phyloP scores from a whole-genome alignment of 1,139 yeast genomes.

The Geotrichum restrictum region DNA sequence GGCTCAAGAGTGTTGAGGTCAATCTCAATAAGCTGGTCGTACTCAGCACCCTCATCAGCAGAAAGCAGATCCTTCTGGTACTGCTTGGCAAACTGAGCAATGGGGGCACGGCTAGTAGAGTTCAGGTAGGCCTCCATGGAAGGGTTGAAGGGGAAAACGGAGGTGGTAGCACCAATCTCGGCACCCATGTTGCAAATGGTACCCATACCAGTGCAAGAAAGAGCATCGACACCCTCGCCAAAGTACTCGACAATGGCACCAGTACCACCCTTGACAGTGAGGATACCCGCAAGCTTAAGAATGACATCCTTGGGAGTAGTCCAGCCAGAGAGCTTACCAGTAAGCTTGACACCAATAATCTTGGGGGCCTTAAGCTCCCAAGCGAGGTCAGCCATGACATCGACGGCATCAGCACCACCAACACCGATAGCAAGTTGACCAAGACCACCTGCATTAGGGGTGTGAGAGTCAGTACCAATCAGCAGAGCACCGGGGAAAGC shows the following conservation, averaged over 20 bases:
- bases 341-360: constrained; percentile 92
- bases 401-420: constrained; percentile 99
- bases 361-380: constrained; percentile 99
- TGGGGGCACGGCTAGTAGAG: constrained; percentile 81
- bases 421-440: constrained; percentile 99
- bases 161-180: constrained; percentile 98
- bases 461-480: constrained; percentile 98
- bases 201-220: constrained; percentile 99
- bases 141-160: constrained; percentile 93
- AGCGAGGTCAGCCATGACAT: constrained; percentile 89
- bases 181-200: constrained; percentile 99
- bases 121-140: constrained; percentile 85
- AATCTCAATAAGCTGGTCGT: constrained; percentile 92
- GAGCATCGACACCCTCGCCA: constrained; percentile 93
- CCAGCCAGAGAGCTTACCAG: constrained; percentile 96
- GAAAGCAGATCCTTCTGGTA: constrained; percentile 74
- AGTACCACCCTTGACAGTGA: constrained; percentile 99
- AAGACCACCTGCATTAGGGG: constrained; percentile 99
- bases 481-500: constrained; percentile 97
- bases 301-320: constrained; percentile 98
- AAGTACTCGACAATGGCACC: constrained; percentile 96
- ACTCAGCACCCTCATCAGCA: constrained; percentile 93
- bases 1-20: constrained; percentile 96
- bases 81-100: constrained; percentile 73
- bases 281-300: constrained; percentile 90